Conservation (phyloP, 1,284 basidiomycete species). For the Uromyces viciae-fabae region DNA sequence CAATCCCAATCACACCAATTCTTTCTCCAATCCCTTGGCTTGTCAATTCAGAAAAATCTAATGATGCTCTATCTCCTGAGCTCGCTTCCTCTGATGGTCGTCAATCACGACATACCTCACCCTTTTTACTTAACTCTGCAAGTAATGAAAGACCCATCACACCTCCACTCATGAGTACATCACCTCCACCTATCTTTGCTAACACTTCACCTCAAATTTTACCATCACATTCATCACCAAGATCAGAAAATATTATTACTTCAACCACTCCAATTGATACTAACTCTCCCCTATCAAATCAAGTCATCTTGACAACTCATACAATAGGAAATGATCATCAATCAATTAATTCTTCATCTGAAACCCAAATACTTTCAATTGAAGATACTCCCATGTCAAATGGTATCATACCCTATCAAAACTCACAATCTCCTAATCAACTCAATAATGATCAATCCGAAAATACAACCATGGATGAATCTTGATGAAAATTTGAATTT, state of each 20-base stretch:
- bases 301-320: neutral
- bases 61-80: neutral
- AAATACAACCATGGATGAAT: neutral
- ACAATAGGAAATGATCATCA: neutral
- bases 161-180: constrained; percentile 5
- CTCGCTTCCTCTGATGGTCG: neutral
- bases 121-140: constrained; percentile 6
- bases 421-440: neutral
- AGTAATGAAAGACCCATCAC: constrained; percentile 27
- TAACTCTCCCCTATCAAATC: neutral
- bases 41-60: neutral
- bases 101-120: constrained; percentile 15
- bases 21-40: constrained; percentile 38
- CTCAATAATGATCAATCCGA: neutral
- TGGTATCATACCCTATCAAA: neutral
- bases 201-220: neutral
- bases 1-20: constrained; percentile 28
- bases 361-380: neutral
- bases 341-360: neutral
- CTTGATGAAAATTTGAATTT: neutral
- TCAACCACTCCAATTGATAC: neutral
- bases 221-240: neutral
- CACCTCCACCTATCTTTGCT: neutral
- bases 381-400: neutral
- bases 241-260: neutral